A percentile compares a stretch with the other conserved stretches of the same genome.
These are phyloP conservation scores for Exidia glandulosa DNA, from an alignment of 768 basidiomycete species.

Conservation along the genomic window DNA sequence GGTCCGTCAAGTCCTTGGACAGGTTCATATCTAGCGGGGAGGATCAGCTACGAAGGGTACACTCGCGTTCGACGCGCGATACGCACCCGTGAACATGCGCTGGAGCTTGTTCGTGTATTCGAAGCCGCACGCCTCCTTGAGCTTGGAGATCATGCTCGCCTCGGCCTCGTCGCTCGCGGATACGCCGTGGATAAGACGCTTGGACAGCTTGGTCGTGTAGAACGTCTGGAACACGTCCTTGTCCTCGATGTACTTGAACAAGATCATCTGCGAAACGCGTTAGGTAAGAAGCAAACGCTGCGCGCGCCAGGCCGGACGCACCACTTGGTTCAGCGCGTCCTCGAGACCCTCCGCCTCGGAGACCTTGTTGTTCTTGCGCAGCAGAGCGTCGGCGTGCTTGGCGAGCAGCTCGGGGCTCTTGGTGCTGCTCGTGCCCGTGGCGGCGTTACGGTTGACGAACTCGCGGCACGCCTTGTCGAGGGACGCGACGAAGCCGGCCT, in stretches of 20 bases:
- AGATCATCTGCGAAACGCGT: conserved; percentile 57
- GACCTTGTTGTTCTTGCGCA: conserved; percentile 93
- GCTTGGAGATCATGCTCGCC: conserved; percentile 93
- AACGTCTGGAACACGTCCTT: conserved; percentile 99
- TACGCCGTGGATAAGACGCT: conserved; percentile 80
- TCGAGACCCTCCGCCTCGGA: conserved; percentile 87
- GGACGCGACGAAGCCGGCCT: conserved; percentile 87
- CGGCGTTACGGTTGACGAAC: conserved; percentile 88
- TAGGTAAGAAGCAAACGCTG: background rate
- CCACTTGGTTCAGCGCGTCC: conserved; percentile 80
- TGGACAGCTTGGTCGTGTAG: conserved; percentile 89
- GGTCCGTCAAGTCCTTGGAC: conserved; percentile 89
- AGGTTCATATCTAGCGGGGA: conserved; percentile 82
- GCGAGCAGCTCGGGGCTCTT: conserved; percentile 90
- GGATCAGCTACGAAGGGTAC: background rate
- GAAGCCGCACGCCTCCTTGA: conserved; percentile 94
- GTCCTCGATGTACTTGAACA: conserved; percentile 98
- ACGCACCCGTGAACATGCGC: conserved; percentile 87
- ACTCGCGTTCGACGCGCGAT: background rate
- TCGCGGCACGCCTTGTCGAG: conserved; percentile 87
- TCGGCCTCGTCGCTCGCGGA: conserved; percentile 96
- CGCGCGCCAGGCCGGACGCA: conserved; percentile 28
- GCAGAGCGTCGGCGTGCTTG: conserved; percentile 78
- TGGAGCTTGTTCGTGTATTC: conserved; percentile 95
- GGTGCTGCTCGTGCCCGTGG: conserved; percentile 66